phyloP scores from a whole-genome alignment of 176 grass and related monocot genomes.

The Tillandsia fasciculata region DNA sequence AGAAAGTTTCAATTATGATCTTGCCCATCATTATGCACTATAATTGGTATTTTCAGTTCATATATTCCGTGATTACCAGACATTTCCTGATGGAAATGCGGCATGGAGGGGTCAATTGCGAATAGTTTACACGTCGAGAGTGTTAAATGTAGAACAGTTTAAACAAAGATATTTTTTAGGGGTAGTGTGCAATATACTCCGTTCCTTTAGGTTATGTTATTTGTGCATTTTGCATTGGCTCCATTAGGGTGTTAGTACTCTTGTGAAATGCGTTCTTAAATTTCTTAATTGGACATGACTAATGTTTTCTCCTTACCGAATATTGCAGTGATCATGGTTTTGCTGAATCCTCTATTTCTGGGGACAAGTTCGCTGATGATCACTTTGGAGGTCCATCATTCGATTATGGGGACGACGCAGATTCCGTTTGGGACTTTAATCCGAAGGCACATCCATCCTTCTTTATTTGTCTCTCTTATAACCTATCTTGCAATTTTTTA shows the following conservation, averaged over 20 bases:
- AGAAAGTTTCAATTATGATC: too few species aligned
- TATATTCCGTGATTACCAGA: too few species aligned
- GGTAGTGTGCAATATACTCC: background rate
- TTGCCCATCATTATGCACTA: too few species aligned
- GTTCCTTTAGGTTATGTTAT: background rate
- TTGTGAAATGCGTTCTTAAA: background rate
- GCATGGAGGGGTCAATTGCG: too few species aligned
- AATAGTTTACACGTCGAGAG: too few species aligned
- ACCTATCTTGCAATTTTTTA: background rate
- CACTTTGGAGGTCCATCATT: slow-evolving; percentile 71
- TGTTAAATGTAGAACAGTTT: too few species aligned
- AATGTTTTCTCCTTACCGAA: slow-evolving; percentile 24
- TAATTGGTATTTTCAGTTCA: too few species aligned
- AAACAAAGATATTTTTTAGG: too few species aligned
- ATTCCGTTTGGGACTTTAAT: slow-evolving; percentile 78
- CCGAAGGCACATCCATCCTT: slow-evolving; percentile 26
- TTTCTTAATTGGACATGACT: background rate
- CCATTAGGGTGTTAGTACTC: background rate
- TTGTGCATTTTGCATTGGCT: background rate
- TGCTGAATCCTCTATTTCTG: slow-evolving; percentile 52
- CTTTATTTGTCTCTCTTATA: background rate
- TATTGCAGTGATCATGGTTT: slow-evolving; percentile 56
- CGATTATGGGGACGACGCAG: slow-evolving; percentile 72
- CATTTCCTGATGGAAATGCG: too few species aligned
- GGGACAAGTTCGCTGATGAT: slow-evolving; percentile 40